A percentile compares a stretch with the other conserved stretches of the same genome.
Conservation (phyloP, 345 rosid species). For the Brassica incana region DNA sequence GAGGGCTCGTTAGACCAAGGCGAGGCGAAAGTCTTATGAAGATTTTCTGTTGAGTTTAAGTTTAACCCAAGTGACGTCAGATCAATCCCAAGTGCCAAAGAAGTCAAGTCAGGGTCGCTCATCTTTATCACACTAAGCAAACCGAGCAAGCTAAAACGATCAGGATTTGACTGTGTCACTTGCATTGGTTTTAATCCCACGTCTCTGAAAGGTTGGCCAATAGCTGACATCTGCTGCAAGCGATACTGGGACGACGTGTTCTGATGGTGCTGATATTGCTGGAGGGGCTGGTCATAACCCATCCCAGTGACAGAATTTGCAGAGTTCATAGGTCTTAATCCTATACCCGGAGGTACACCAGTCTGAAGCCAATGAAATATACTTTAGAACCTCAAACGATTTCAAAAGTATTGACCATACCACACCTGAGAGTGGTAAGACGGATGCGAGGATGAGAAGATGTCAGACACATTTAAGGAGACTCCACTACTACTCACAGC, state of each 20-base stretch:
- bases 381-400: constrained; percentile 5
- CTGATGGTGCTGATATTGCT: constrained; percentile 74
- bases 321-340: constrained; percentile 79
- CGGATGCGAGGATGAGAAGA: constrained; percentile 78
- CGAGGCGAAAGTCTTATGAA: constrained; percentile 86
- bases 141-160: constrained; percentile 81
- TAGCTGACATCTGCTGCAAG: constrained; percentile 77
- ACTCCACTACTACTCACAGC: constrained; percentile 71
- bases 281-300: constrained; percentile 83
- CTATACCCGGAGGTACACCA: constrained; percentile 80
- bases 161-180: constrained; percentile 61
- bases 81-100: constrained; percentile 88
- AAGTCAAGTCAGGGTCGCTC: constrained; percentile 70
- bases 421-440: constrained; percentile 85
- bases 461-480: constrained; percentile 73
- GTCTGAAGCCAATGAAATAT: constrained; percentile 49
- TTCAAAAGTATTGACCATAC: constrained; percentile 22
- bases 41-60: constrained; percentile 81
- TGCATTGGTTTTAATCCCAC: constrained; percentile 68
- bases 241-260: constrained; percentile 72
- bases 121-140: constrained; percentile 66
- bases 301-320: constrained; percentile 60
- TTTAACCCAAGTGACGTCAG: constrained; percentile 83
- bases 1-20: constrained; percentile 96
- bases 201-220: constrained; percentile 82